Percentiles rank a stretch among this genome's conserved stretches.
These are phyloP conservation scores for Fusarium incarnatum DNA, from an alignment of 2,329 filamentous ascomycete species.

Conservation along the genomic window DNA sequence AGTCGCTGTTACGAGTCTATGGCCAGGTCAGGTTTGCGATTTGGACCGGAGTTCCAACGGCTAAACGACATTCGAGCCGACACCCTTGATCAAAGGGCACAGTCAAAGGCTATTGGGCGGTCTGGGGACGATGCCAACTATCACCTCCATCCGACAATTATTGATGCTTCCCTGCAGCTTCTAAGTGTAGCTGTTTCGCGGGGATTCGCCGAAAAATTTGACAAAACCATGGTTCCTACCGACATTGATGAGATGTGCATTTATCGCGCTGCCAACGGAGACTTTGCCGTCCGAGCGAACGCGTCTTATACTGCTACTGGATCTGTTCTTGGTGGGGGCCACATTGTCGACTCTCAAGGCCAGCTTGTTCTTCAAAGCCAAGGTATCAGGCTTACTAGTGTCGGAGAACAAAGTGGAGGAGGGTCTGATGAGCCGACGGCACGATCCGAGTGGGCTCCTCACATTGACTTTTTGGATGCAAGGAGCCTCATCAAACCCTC, in stretches of 20 bases:
- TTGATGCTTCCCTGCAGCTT: constrained; percentile 3
- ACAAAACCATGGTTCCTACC: constrained; percentile 13
- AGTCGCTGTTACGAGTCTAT: constrained; percentile 9
- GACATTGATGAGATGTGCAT: constrained; percentile 2
- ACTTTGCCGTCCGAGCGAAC: not conserved
- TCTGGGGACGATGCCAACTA: not conserved
- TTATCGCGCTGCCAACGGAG: not conserved
- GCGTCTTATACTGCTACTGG: not conserved
- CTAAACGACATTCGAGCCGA: not conserved
- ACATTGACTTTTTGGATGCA: not conserved
- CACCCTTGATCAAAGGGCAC: not conserved
- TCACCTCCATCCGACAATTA: constrained; percentile 3
- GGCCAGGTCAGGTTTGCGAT: not conserved
- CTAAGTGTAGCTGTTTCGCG: constrained; percentile 1
- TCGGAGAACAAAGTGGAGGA: not conserved
- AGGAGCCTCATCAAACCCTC: not conserved
- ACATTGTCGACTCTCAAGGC: not conserved
- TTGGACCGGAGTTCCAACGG: constrained; percentile 2
- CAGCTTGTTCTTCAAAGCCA: not conserved
- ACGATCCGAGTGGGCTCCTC: not conserved
- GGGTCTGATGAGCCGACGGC: not conserved
- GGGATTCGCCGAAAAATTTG: not conserved
- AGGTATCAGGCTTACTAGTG: not conserved
- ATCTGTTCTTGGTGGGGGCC: not conserved
- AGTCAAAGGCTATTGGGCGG: not conserved